Evolutionary conservation across 345 rosid species (phyloP).

Genomic region (Gossypium ekmanianum): DNA sequence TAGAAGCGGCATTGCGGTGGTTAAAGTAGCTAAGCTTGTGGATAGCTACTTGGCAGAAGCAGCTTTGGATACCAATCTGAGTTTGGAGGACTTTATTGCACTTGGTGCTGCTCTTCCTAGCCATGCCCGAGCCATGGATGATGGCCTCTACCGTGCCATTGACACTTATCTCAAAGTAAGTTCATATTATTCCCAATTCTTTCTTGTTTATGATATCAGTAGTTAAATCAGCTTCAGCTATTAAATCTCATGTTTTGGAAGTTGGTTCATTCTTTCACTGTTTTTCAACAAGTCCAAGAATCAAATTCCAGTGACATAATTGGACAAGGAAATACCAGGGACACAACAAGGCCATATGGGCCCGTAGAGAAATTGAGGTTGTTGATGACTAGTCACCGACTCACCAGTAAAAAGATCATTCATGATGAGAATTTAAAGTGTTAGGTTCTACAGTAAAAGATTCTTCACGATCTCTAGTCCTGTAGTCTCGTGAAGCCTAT

Average conservation of each 20-base stretch:
- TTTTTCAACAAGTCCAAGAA: too few relatives aligned
- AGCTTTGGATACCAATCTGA: conserved; percentile 56
- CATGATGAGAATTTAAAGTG: neutral
- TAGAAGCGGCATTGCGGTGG: conserved; percentile 43
- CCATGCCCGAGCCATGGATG: conserved; percentile 64
- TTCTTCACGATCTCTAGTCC: neutral
- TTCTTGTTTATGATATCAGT: neutral
- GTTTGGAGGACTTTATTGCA: conserved; percentile 45
- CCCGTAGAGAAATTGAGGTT: neutral
- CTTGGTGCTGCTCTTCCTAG: conserved; percentile 67
- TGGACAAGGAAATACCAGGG: too few relatives aligned
- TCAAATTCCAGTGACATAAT: too few relatives aligned
- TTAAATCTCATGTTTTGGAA: neutral
- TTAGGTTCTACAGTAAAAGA: neutral
- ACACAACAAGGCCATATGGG: neutral
- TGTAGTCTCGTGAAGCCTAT: neutral
- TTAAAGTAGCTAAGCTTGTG: conserved; percentile 77
- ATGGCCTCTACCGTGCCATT: conserved; percentile 77
- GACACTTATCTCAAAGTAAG: conserved; percentile 87
- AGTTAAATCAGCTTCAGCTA: neutral
- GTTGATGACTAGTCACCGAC: conserved; percentile 19
- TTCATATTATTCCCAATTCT: neutral
- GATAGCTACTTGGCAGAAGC: conserved; percentile 77
- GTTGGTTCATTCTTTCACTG: too few relatives aligned
- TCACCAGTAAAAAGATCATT: conserved; percentile 20